Evolutionary conservation across 2,329 filamentous ascomycete species (phyloP), one percentile per base, ranked within the genome.

Genomic region (Zymoseptoria crescenta): DNA sequence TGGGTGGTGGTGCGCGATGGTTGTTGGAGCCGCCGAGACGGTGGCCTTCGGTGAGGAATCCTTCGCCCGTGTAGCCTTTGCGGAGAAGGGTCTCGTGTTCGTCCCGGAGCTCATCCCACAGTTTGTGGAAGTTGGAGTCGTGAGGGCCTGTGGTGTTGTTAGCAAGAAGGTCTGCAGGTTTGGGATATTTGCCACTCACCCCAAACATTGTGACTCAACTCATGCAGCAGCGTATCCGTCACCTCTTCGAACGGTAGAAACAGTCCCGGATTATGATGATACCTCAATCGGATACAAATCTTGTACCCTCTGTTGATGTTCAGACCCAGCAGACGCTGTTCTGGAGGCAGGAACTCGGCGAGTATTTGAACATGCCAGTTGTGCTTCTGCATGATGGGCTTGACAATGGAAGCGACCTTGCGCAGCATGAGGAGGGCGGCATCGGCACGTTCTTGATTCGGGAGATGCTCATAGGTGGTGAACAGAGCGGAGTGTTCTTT

Each of bases 191-290:
- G 35, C 35, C 35, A 27, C 1, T 89, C 89, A 0, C 90, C 91
- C 73, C 87, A 85, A 9, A 91, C 83, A 64, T 88, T 96, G 70
- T 97, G 93, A n/a, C 85, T 87, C 2, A 97, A 83, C 78, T 97
- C 93, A 72, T 97, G 93, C 20, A 97, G 83, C 85, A 97, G 88
- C 0, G 93, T 97, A 73, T 96, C 91, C 50, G 91, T 80, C 7
- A 96, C 81, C 64, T 88, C 79, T 69, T 96, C 91, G 59, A 92
- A 76, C 1, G 88, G 86, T 20, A 96, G 74, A 69, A 97, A 97
- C 67, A 90, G 86, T 48, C 79, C 84, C 8, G 83, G 80, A 71
- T 96, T 89, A 67, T 83, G 80, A 5, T 88, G 79, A 73, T 94
- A 87, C 58, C 93, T 86, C 59, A 97, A 77, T 50, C 93, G 85